Percentiles rank a stretch among this genome's conserved stretches.
phyloP scores from a whole-genome alignment of 2,329 filamentous ascomycete species.

The Fusarium domesticum region DNA sequence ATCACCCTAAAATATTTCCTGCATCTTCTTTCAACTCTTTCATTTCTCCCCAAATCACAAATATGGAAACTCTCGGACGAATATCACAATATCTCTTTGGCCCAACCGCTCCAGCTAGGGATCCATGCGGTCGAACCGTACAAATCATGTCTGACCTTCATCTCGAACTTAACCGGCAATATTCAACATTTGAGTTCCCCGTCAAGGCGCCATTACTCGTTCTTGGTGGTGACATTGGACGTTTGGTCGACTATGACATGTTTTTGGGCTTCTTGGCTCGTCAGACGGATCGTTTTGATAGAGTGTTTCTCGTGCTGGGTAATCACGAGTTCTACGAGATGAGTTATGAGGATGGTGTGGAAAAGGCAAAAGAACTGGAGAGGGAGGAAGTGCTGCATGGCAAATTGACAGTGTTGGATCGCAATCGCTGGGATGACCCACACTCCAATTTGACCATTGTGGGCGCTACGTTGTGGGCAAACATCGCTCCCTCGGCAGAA shows the following conservation, averaged over 20 bases:
- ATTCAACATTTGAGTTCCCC: constrained; percentile 41
- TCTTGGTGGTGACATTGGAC: constrained; percentile 50
- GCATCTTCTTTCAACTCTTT: not conserved
- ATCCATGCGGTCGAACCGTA: constrained; percentile 21
- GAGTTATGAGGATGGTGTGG: constrained; percentile 37
- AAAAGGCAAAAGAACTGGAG: constrained; percentile 36
- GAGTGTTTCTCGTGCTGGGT: constrained; percentile 48
- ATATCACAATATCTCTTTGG: constrained; percentile 23
- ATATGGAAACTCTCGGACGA: constrained; percentile 14
- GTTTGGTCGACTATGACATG: constrained; percentile 44
- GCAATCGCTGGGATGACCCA: constrained; percentile 38
- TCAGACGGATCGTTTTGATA: constrained; percentile 42
- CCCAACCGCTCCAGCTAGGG: constrained; percentile 7
- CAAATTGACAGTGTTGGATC: constrained; percentile 44
- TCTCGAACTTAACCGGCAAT: constrained; percentile 45
- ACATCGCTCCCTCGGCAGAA: constrained; percentile 40
- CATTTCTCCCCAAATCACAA: not conserved
- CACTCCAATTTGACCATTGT: constrained; percentile 47
- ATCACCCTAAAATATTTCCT: not conserved
- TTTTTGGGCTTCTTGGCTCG: constrained; percentile 44
- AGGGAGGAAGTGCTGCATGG: constrained; percentile 38
- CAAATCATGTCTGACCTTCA: constrained; percentile 50
- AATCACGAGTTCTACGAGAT: constrained; percentile 55
- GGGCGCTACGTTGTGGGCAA: constrained; percentile 58
- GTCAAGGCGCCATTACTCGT: constrained; percentile 42